phyloP scores from a whole-genome alignment of 2,329 filamentous ascomycete species.

The Xylaria digitata region DNA sequence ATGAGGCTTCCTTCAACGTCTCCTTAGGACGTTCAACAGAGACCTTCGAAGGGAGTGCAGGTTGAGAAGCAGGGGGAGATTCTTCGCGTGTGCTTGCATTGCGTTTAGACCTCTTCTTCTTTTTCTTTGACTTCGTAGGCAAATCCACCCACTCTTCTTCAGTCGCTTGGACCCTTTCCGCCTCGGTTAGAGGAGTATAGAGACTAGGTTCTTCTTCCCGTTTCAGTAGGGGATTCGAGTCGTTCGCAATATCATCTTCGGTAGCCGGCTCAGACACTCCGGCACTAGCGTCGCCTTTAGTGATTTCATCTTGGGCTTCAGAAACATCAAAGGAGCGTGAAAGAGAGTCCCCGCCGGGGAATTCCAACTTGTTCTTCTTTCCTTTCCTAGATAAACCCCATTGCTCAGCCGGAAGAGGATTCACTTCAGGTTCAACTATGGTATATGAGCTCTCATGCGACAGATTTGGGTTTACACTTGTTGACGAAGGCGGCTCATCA shows the following conservation, averaged over 20 bases:
- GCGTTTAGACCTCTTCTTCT: slow-evolving; percentile 53
- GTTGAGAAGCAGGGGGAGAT: slow-evolving; percentile 48
- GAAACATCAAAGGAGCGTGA: slow-evolving; percentile 31
- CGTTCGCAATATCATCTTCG: slow-evolving; percentile 44
- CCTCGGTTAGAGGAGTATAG: too few species aligned
- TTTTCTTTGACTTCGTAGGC: slow-evolving; percentile 53
- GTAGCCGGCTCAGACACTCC: slow-evolving; percentile 43
- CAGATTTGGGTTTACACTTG: slow-evolving; percentile 30
- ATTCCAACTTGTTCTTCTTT: slow-evolving; percentile 48
- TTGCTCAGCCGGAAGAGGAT: slow-evolving; percentile 45
- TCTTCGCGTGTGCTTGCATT: slow-evolving; percentile 44
- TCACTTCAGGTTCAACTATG: slow-evolving; percentile 37
- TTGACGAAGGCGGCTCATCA: slow-evolving; percentile 33
- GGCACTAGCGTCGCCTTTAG: slow-evolving; percentile 47
- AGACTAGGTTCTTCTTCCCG: slow-evolving; percentile 44
- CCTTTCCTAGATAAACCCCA: slow-evolving; percentile 48
- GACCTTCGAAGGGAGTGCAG: slow-evolving; percentile 53
- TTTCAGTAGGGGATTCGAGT: slow-evolving; percentile 48
- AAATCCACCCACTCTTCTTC: slow-evolving; percentile 53
- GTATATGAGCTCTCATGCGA: slow-evolving; percentile 47
- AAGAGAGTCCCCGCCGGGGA: slow-evolving; percentile 36
- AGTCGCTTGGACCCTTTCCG: slow-evolving; percentile 38
- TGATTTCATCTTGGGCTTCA: slow-evolving; percentile 34
- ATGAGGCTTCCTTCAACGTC: slow-evolving; percentile 49
- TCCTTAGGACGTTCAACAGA: slow-evolving; percentile 50